Evolutionary conservation across 2,329 filamentous ascomycete genomes (phyloP).

Genomic region (Aspergillus vadensis): DNA sequence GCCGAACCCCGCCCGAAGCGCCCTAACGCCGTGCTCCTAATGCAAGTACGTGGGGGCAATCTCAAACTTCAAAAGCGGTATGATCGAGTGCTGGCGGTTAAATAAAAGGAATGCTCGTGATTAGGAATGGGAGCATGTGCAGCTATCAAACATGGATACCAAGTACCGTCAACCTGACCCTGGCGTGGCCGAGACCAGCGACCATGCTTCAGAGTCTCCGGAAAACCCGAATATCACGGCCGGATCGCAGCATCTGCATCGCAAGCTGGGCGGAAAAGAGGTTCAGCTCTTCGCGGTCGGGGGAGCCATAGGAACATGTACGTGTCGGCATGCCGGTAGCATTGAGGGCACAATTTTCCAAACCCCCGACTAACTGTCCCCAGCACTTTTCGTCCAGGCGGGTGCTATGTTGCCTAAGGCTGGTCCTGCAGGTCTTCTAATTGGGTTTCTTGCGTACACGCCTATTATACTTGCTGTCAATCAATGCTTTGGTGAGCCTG

Average conservation of each 20-base stretch:
- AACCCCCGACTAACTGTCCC: background rate
- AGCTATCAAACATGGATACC: background rate
- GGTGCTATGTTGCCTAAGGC: slow-evolving; percentile 37
- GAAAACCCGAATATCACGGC: slow-evolving; percentile 5
- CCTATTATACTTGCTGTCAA: slow-evolving; percentile 36
- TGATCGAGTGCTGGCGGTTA: background rate
- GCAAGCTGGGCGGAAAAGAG: slow-evolving; percentile 35
- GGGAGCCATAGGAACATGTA: slow-evolving; percentile 39
- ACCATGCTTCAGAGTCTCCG: background rate
- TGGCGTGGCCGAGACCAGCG: background rate
- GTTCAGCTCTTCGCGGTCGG: slow-evolving; percentile 40
- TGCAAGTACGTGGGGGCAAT: background rate
- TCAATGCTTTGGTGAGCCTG: slow-evolving; percentile 26
- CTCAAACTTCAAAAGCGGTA: background rate
- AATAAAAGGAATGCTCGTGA: background rate
- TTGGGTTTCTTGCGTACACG: slow-evolving; percentile 29
- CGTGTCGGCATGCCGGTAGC: slow-evolving; percentile 4
- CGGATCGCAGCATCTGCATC: slow-evolving; percentile 30
- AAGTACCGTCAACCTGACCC: no score
- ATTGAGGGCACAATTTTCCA: no score
- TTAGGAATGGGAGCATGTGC: no score
- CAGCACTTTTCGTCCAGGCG: slow-evolving; percentile 35
- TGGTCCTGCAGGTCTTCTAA: slow-evolving; percentile 38
- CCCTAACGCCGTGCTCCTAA: background rate
- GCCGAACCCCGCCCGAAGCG: background rate